Evolutionary conservation across 768 basidiomycete species (phyloP).

Genomic region (Tremella mesenterica): DNA sequence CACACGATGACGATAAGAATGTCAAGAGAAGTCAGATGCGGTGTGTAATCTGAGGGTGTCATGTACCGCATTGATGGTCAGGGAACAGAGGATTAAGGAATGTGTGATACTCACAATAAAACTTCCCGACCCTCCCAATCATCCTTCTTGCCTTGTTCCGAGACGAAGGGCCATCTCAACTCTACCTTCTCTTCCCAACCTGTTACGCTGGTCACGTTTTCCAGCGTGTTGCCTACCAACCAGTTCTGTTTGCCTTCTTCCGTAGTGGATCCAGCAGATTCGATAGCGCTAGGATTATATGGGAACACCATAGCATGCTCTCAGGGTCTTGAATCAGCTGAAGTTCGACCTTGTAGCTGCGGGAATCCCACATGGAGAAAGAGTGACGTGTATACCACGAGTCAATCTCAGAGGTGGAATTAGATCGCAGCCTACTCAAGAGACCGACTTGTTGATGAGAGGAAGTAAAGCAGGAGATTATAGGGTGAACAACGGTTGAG

Average conservation of each 20-base stretch:
- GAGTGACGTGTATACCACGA: neutral
- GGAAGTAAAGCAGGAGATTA: too few relatives aligned
- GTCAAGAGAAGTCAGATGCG: too few relatives aligned
- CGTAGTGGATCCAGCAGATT: neutral
- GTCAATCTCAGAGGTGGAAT: too few relatives aligned
- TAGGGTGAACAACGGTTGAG: neutral
- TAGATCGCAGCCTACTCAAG: too few relatives aligned
- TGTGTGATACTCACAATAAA: constrained; percentile 20
- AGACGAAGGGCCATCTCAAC: constrained; percentile 27
- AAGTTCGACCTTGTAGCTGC: neutral
- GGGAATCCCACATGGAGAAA: neutral
- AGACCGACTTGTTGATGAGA: too few relatives aligned
- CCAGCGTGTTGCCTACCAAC: constrained; percentile 27
- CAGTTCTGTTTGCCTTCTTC: constrained; percentile 10
- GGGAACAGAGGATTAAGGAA: neutral
- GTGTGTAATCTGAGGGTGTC: too few relatives aligned
- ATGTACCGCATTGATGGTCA: too few relatives aligned
- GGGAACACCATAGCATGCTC: constrained; percentile 29
- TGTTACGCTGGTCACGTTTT: constrained; percentile 12
- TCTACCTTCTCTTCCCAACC: constrained; percentile 19
- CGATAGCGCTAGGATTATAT: constrained; percentile 3
- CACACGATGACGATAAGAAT: too few relatives aligned
- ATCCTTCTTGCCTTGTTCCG: constrained; percentile 6
- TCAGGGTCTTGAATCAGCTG: constrained; percentile 12
- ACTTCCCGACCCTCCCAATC: constrained; percentile 36